phyloP scores from a whole-genome alignment of 345 rosid genomes.

The Citrus trifoliata region DNA sequence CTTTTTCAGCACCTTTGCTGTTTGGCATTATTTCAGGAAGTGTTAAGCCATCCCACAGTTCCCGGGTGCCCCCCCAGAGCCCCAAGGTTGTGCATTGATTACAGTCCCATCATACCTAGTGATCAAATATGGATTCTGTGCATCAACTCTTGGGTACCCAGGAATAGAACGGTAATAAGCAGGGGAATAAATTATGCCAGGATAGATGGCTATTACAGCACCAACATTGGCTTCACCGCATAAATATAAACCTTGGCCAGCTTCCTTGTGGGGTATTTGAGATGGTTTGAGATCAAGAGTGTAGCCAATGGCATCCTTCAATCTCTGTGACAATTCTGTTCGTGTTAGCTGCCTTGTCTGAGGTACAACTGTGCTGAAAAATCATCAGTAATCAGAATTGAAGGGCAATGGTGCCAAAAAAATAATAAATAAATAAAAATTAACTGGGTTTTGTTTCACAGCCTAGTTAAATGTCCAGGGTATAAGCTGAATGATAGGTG shows the following conservation, averaged over 20 bases:
- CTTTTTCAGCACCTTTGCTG: constrained; percentile 27
- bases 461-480: background rate
- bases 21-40: constrained; percentile 27
- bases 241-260: constrained; percentile 73
- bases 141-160: constrained; percentile 72
- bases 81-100: constrained; percentile 89
- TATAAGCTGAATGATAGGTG: background rate
- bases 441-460: background rate
- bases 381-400: constrained; percentile 35
- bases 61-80: constrained; percentile 58
- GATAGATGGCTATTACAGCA: constrained; percentile 76
- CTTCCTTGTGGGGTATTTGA: constrained; percentile 65
- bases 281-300: constrained; percentile 63
- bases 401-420: constrained; percentile 5
- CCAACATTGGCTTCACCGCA: constrained; percentile 80
- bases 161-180: constrained; percentile 76
- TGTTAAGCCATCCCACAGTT: constrained; percentile 52
- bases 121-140: constrained; percentile 67
- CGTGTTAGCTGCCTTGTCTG: constrained; percentile 59
- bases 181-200: constrained; percentile 75
- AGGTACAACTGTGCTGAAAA: constrained; percentile 72
- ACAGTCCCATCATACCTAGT: constrained; percentile 79
- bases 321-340: constrained; percentile 47
- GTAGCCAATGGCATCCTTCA: constrained; percentile 70
- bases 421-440: background rate